A percentile compares a stretch with the other conserved stretches of the same genome.
Evolutionary conservation across 2,329 filamentous ascomycete species (phyloP).

Genomic region (Colletotrichum graminicola): DNA sequence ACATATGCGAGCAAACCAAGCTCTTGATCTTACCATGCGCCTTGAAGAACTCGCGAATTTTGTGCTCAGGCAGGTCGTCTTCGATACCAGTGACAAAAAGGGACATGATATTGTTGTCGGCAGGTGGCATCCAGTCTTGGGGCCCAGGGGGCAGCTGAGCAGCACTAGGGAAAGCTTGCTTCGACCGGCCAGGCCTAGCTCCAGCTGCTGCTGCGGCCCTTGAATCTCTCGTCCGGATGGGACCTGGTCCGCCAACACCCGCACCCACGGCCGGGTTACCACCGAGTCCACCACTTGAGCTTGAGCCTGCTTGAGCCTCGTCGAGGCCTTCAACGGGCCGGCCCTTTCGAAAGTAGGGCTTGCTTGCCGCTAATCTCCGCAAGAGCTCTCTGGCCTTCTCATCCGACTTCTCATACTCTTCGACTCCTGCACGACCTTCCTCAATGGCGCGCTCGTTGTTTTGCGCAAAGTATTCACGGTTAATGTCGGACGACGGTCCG

Average conservation of each 20-base stretch:
- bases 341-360: slow-evolving; percentile 95
- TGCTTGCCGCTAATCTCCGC: slow-evolving; percentile 86
- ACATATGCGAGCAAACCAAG: slow-evolving; percentile 94
- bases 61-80: slow-evolving; percentile 94
- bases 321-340: slow-evolving; percentile 74
- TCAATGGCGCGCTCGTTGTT: slow-evolving; percentile 97
- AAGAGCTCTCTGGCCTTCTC: slow-evolving; percentile 94
- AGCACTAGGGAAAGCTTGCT: slow-evolving; percentile 74
- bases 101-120: slow-evolving; percentile 88
- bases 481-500: slow-evolving; percentile 91
- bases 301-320: slow-evolving; percentile 45
- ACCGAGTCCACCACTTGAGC: slow-evolving; percentile 46
- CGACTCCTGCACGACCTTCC: slow-evolving; percentile 85
- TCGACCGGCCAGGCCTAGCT: slow-evolving; percentile 62
- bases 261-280: slow-evolving; percentile 66
- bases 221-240: slow-evolving; percentile 80
- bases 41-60: slow-evolving; percentile 90
- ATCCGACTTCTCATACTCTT: slow-evolving; percentile 96
- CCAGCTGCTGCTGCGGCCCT: slow-evolving; percentile 64
- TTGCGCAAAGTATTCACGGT: slow-evolving; percentile 97
- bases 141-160: slow-evolving; percentile 83
- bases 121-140: slow-evolving; percentile 87
- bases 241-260: slow-evolving; percentile 75
- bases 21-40: slow-evolving; percentile 91
- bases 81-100: slow-evolving; percentile 96